A percentile compares a stretch with the other conserved stretches of the same genome.
Evolutionary conservation across 2,329 filamentous ascomycete species (phyloP).

Genomic region (Fusarium scirpi): DNA sequence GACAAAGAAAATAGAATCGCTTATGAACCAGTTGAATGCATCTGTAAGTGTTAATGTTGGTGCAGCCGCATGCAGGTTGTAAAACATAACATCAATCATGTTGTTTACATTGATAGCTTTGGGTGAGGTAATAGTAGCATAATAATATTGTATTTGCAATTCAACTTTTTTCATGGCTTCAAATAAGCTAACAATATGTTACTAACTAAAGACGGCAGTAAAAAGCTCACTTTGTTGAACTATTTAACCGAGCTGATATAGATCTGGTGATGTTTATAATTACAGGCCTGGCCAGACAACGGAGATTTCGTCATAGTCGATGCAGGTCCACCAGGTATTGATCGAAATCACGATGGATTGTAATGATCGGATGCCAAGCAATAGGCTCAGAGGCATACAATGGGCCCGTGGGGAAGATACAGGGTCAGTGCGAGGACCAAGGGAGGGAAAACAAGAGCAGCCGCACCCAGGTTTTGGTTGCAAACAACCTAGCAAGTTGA

Average conservation of each 20-base stretch:
- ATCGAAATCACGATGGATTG: slow-evolving; percentile 2
- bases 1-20: slow-evolving; percentile 14
- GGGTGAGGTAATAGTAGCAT: slow-evolving; percentile 1
- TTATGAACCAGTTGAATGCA: not conserved
- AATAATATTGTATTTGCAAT: not conserved
- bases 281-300: slow-evolving; percentile 13
- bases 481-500: slow-evolving; percentile 13
- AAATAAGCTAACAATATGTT: not conserved
- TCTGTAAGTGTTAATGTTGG: not conserved
- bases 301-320: slow-evolving; percentile 24
- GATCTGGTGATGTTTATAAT: not conserved
- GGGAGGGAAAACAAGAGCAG: slow-evolving; percentile 2
- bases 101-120: not conserved
- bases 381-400: slow-evolving; percentile 13
- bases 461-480: slow-evolving; percentile 1
- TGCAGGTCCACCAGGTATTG: slow-evolving; percentile 26
- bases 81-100: not conserved
- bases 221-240: not conserved
- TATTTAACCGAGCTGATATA: slow-evolving; percentile 11
- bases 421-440: slow-evolving; percentile 18
- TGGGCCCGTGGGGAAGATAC: slow-evolving; percentile 12
- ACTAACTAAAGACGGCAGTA: slow-evolving; percentile 2
- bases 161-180: not conserved
- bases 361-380: slow-evolving; percentile 3
- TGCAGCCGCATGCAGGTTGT: slow-evolving; percentile 2